Evolutionary conservation across 805 yeast species (phyloP).

Genomic region (Lachancea fermentati): DNA sequence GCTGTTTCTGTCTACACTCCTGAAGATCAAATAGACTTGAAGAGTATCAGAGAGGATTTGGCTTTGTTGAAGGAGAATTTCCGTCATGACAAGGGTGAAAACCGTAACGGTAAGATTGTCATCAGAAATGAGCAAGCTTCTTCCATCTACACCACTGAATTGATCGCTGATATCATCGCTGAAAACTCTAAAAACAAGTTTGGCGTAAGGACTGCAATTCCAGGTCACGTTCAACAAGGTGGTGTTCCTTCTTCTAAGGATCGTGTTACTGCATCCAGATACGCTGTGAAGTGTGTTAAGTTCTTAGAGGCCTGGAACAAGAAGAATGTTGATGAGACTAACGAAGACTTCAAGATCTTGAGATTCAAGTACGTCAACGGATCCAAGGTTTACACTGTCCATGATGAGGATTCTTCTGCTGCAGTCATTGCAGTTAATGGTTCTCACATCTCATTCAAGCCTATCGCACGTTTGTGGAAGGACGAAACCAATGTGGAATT

Average conservation of each 20-base stretch:
- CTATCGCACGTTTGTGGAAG: slow-evolving; percentile 51
- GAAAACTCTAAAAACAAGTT: slow-evolving; percentile 72
- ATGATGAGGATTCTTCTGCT: slow-evolving; percentile 39
- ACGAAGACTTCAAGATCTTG: slow-evolving; percentile 40
- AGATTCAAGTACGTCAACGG: slow-evolving; percentile 50
- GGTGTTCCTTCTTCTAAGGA: slow-evolving; percentile 93
- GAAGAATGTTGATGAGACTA: slow-evolving; percentile 32
- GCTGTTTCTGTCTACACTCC: slow-evolving; percentile 91
- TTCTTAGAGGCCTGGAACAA: slow-evolving; percentile 67
- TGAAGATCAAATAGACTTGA: slow-evolving; percentile 67
- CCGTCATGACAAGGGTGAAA: slow-evolving; percentile 68
- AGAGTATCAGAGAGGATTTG: slow-evolving; percentile 71
- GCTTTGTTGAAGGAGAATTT: slow-evolving; percentile 62
- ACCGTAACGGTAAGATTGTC: slow-evolving; percentile 78
- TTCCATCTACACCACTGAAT: slow-evolving; percentile 70
- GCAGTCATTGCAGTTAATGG: slow-evolving; percentile 72
- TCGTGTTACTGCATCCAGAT: slow-evolving; percentile 81
- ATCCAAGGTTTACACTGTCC: slow-evolving; percentile 40
- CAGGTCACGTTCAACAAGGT: slow-evolving; percentile 99
- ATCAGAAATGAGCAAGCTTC: slow-evolving; percentile 83
- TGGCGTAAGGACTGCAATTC: slow-evolving; percentile 91
- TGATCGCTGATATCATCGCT: slow-evolving; percentile 76
- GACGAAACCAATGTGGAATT: slow-evolving; percentile 52
- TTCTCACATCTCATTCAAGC: slow-evolving; percentile 52
- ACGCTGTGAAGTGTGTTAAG: slow-evolving; percentile 84